Conservation (phyloP, 768 basidiomycete species). For the Rickenella mellea region DNA sequence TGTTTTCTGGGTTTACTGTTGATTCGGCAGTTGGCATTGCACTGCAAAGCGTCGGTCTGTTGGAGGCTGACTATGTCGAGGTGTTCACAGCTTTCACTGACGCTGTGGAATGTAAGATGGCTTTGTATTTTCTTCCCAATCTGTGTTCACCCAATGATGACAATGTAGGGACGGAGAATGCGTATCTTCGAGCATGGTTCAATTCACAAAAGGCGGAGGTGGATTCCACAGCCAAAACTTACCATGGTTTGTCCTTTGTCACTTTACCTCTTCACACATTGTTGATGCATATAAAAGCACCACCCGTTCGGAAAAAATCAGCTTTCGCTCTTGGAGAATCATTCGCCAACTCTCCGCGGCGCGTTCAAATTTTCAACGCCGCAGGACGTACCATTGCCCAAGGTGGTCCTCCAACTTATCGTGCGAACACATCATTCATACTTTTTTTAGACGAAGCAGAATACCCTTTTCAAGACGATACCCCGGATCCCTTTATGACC, state of each 20-base stretch:
- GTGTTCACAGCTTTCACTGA: constrained; percentile 76
- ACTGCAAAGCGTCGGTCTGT: constrained; percentile 67
- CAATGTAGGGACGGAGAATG: constrained; percentile 80
- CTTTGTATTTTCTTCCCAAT: constrained; percentile 2
- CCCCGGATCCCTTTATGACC: constrained; percentile 60
- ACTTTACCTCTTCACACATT: neutral
- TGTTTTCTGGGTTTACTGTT: constrained; percentile 73
- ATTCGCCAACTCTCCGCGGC: neutral
- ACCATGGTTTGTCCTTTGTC: constrained; percentile 2
- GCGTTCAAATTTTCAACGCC: neutral
- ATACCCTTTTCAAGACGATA: constrained; percentile 7
- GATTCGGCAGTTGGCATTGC: constrained; percentile 64
- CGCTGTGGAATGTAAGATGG: constrained; percentile 78
- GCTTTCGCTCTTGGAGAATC: constrained; percentile 5
- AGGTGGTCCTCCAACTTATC: neutral
- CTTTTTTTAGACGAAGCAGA: neutral
- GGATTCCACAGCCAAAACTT: constrained; percentile 28
- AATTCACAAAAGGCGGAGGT: constrained; percentile 51
- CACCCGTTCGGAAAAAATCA: constrained; percentile 60
- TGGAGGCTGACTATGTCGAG: constrained; percentile 73
- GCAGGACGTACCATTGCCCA: neutral
- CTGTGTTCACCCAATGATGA: neutral
- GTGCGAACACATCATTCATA: neutral
- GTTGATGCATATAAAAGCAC: constrained; percentile 17
- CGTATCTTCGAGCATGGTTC: constrained; percentile 78